These are phyloP conservation scores for Vinca minor DNA, from an alignment of 257 asterid species.

Conservation along the genomic window DNA sequence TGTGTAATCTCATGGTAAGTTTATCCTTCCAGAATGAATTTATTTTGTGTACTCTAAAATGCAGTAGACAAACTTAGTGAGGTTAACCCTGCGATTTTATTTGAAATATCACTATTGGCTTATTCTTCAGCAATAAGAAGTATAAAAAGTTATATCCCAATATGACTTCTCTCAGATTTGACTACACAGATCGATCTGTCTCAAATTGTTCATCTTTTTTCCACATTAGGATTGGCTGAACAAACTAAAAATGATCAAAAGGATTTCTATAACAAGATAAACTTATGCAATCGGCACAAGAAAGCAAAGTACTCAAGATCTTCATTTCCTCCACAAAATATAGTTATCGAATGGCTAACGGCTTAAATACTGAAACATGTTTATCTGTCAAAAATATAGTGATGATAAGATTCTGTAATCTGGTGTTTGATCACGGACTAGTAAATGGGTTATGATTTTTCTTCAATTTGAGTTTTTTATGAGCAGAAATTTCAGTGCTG, in stretches of 20 bases:
- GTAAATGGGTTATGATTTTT: background rate
- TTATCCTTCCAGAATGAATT: background rate
- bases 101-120: background rate
- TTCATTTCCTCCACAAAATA: background rate
- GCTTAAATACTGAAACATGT: background rate
- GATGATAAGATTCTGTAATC: background rate
- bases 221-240: background rate
- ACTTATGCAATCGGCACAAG: background rate
- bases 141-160: background rate
- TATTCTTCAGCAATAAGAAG: background rate
- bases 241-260: background rate
- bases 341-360: too few relatives aligned
- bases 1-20: slow-evolving; percentile 49
- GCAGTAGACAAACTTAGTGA: too few relatives aligned
- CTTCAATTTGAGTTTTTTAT: background rate
- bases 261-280: background rate
- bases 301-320: too few relatives aligned
- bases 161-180: background rate
- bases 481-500: background rate
- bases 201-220: too few relatives aligned
- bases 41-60: background rate
- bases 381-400: background rate
- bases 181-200: too few relatives aligned
- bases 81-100: background rate
- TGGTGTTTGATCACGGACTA: background rate